A percentile compares a stretch with the other conserved stretches of the same genome.
Conservation (phyloP, 2,329 filamentous ascomycete genomes). For the Botrytis deweyae region DNA sequence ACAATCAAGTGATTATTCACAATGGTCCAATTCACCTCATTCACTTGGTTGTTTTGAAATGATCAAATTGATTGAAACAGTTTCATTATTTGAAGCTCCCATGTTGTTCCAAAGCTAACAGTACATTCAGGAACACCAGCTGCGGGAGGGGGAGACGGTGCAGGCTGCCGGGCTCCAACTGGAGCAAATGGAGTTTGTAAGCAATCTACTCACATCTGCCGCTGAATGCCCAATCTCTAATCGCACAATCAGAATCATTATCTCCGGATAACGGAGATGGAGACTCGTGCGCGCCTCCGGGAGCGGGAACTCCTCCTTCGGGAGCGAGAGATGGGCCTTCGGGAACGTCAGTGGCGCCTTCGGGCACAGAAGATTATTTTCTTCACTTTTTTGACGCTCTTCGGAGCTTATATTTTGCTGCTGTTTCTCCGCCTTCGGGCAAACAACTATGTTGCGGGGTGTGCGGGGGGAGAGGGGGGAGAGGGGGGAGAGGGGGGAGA, state of each 20-base stretch:
- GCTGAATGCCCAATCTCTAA: background rate
- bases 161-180: background rate
- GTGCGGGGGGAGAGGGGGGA: background rate
- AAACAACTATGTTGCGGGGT: background rate
- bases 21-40: fast-evolving
- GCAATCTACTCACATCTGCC: background rate
- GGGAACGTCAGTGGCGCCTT: background rate
- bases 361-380: background rate
- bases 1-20: background rate
- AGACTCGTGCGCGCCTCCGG: background rate
- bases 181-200: background rate
- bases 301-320: background rate
- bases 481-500: background rate
- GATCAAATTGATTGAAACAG: background rate
- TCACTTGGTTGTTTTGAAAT: background rate
- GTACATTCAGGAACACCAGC: background rate
- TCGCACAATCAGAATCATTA: background rate
- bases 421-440: background rate
- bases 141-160: background rate
- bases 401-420: background rate
- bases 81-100: background rate
- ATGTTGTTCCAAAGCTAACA: background rate
- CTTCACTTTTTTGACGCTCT: background rate
- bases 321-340: background rate
- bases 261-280: background rate